Evolutionary conservation across 1,284 basidiomycete species (phyloP).

Genomic region (Pseudozyma thailandica): DNA sequence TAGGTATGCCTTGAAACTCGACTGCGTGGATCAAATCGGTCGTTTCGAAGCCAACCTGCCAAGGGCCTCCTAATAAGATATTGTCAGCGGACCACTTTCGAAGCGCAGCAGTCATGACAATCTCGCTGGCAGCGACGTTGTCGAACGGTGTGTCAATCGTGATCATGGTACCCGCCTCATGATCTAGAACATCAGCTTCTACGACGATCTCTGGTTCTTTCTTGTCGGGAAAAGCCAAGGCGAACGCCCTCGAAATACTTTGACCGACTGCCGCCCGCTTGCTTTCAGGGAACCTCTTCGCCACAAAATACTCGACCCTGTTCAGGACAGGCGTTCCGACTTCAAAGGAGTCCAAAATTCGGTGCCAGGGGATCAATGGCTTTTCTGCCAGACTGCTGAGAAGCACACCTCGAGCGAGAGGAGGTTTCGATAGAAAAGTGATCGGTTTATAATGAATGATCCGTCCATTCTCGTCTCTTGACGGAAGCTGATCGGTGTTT

Average conservation of each 20-base stretch:
- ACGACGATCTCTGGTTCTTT: neutral
- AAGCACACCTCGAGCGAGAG: neutral
- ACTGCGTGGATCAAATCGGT: neutral
- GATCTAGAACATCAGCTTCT: neutral
- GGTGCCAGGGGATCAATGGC: neutral
- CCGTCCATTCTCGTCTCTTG: neutral
- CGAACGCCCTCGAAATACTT: too few relatives aligned
- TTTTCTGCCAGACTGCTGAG: neutral
- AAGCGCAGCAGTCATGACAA: neutral
- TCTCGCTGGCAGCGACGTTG: neutral
- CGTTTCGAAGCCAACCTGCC: constrained; percentile 2
- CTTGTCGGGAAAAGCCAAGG: too few relatives aligned
- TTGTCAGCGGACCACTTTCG: neutral
- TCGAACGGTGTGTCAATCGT: neutral
- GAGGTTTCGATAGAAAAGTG: neutral
- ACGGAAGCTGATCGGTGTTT: neutral
- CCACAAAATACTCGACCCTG: neutral
- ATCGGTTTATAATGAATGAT: neutral
- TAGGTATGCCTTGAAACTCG: neutral
- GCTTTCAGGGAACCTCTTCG: too few relatives aligned
- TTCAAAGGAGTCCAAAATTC: neutral
- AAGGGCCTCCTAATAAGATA: constrained; percentile 1
- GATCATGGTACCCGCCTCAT: neutral
- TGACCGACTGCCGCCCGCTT: too few relatives aligned
- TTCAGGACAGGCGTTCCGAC: neutral